Evolutionary conservation across 2,329 filamentous ascomycete species (phyloP).

Genomic region (Trichoderma guizhouense): DNA sequence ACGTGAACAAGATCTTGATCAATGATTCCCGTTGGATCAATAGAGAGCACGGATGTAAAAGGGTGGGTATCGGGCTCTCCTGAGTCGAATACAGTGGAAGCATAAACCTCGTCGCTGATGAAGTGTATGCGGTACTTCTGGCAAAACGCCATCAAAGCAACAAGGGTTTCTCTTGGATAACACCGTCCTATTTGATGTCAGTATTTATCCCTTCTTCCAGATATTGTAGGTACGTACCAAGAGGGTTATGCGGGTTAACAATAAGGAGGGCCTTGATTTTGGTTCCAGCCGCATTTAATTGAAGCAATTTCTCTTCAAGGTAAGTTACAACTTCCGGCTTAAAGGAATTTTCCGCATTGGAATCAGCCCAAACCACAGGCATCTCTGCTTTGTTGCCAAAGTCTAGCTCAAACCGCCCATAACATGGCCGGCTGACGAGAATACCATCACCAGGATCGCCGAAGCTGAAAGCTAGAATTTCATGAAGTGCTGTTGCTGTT

Average conservation of each 20-base stretch:
- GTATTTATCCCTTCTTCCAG: accelerated
- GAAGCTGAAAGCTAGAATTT: neutral
- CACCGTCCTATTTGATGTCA: neutral
- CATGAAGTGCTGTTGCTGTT: neutral
- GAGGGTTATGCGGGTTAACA: neutral
- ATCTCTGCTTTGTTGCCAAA: neutral
- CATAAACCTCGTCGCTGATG: neutral
- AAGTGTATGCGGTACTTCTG: neutral
- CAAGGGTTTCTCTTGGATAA: neutral
- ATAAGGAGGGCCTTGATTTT: neutral
- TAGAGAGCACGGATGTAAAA: neutral
- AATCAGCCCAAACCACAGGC: neutral
- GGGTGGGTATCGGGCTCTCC: neutral
- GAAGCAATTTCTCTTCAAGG: neutral
- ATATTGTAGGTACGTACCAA: neutral
- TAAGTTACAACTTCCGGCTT: neutral
- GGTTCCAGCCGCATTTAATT: neutral
- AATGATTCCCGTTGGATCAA: neutral
- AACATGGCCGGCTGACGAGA: neutral
- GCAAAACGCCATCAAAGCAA: neutral
- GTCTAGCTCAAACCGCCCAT: neutral
- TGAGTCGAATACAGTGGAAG: neutral
- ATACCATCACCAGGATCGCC: neutral
- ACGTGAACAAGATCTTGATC: neutral
- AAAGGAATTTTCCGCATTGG: neutral